A percentile compares a stretch with the other conserved stretches of the same genome.
phyloP scores from a whole-genome alignment of 2,329 filamentous ascomycete species.

The Knufia fluminis region DNA sequence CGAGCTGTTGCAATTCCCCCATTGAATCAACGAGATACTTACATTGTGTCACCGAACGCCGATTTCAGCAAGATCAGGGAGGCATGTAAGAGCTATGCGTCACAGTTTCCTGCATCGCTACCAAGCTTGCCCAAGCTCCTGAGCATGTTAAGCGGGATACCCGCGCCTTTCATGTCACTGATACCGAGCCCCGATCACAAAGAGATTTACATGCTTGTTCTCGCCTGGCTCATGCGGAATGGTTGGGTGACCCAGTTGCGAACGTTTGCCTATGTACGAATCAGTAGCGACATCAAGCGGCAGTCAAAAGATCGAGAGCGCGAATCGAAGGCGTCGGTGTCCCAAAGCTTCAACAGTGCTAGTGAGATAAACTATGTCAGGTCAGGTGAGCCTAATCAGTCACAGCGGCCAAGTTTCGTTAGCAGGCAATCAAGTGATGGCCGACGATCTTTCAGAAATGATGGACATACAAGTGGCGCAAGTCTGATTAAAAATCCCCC shows the following conservation, averaged over 20 bases:
- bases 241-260: constrained; percentile 91
- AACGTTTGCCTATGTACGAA: constrained; percentile 81
- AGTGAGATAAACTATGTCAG: neutral
- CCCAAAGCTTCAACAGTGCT: constrained; percentile 10
- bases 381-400: constrained; percentile 6
- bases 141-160: constrained; percentile 68
- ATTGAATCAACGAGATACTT: constrained; percentile 78
- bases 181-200: constrained; percentile 84
- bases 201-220: constrained; percentile 75
- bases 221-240: constrained; percentile 85
- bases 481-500: constrained; percentile 65
- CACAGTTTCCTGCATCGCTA: constrained; percentile 65
- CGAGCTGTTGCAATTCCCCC: constrained; percentile 85
- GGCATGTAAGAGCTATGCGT: constrained; percentile 63
- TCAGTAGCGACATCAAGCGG: constrained; percentile 71
- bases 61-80: constrained; percentile 62
- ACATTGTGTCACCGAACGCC: constrained; percentile 85
- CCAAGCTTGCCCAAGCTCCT: constrained; percentile 80
- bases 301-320: constrained; percentile 58
- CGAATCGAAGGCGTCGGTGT: constrained; percentile 20
- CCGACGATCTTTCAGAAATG: constrained; percentile 11
- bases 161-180: constrained; percentile 71
- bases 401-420: constrained; percentile 16
- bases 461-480: constrained; percentile 12
- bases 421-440: constrained; percentile 19